Evolutionary conservation across 177 flowering plant species (phyloP).

Genomic region (Vitis hybrid): DNA sequence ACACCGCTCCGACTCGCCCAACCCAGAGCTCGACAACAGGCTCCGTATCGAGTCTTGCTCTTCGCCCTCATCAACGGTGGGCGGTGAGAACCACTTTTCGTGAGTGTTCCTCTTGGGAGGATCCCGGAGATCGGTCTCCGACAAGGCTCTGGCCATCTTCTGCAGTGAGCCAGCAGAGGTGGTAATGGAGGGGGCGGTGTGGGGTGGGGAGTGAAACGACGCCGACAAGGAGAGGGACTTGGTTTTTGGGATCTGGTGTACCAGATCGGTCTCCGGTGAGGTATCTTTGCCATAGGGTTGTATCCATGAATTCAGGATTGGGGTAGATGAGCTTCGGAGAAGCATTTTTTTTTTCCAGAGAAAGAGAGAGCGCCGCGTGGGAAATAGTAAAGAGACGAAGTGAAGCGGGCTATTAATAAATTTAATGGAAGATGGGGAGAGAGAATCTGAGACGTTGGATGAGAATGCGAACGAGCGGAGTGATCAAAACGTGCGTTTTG

Average conservation of each 20-base stretch:
- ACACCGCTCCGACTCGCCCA: conserved; percentile 19
- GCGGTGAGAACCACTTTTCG: neutral
- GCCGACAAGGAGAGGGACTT: conserved; percentile 16
- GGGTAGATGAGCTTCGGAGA: conserved; percentile 61
- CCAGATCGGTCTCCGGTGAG: conserved; percentile 34
- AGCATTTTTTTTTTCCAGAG: conserved; percentile 32
- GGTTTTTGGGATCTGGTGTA: conserved; percentile 19
- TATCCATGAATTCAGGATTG: conserved; percentile 54
- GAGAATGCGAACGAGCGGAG: neutral
- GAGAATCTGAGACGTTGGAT: conserved; percentile 8
- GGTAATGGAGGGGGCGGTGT: no score
- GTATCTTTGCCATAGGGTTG: conserved; percentile 26
- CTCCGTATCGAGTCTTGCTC: conserved; percentile 9
- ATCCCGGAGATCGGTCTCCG: conserved; percentile 15
- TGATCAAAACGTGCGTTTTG: no score
- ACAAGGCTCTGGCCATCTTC: conserved; percentile 3
- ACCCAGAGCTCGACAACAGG: conserved; percentile 32
- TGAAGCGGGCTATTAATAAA: neutral
- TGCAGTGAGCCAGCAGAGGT: neutral
- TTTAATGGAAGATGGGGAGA: neutral
- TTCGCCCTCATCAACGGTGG: conserved; percentile 1
- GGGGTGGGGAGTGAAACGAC: conserved; percentile 7
- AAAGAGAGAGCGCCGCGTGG: neutral
- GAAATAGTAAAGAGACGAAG: neutral
- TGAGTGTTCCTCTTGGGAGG: conserved; percentile 9